phyloP scores from a whole-genome alignment of 768 basidiomycete genomes.

The Mycena metata region DNA sequence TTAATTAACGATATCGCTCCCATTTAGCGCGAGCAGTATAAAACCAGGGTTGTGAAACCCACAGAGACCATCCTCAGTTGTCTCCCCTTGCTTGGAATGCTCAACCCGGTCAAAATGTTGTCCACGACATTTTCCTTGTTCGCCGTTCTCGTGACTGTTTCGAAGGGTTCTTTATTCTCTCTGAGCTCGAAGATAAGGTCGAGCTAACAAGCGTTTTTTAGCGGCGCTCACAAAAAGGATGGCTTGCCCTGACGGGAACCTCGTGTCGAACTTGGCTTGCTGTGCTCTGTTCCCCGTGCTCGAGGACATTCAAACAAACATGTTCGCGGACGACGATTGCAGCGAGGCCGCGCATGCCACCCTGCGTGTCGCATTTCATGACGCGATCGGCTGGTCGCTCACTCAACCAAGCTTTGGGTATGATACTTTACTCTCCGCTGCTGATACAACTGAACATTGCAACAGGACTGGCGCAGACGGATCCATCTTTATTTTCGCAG shows the following conservation, averaged over 20 bases:
- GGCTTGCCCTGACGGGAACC: conserved; percentile 28
- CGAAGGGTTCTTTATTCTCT: neutral
- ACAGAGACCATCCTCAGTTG: neutral
- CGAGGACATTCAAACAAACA: too few relatives aligned
- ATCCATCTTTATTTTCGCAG: too few relatives aligned
- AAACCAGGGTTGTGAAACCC: neutral
- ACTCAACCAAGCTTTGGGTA: conserved; percentile 10
- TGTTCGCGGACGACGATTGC: conserved; percentile 12
- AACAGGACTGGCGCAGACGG: too few relatives aligned
- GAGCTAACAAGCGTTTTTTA: conserved; percentile 5
- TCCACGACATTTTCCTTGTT: too few relatives aligned
- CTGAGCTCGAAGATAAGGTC: too few relatives aligned
- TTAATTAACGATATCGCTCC: too few relatives aligned
- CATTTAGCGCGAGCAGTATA: too few relatives aligned
- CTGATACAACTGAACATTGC: too few relatives aligned
- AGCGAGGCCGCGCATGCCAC: conserved; percentile 16
- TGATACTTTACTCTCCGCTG: conserved; percentile 6
- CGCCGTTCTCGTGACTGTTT: too few relatives aligned
- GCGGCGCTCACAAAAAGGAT: conserved; percentile 19
- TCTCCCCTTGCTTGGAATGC: neutral
- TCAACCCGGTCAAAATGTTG: too few relatives aligned
- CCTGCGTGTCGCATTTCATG: conserved; percentile 21
- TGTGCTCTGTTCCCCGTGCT: too few relatives aligned
- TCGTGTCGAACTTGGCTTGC: conserved; percentile 35
- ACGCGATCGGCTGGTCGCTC: conserved; percentile 23